Base-by-base conservation (phyloP, 768 basidiomycete species). In the Lyophyllum decastes region DNA sequence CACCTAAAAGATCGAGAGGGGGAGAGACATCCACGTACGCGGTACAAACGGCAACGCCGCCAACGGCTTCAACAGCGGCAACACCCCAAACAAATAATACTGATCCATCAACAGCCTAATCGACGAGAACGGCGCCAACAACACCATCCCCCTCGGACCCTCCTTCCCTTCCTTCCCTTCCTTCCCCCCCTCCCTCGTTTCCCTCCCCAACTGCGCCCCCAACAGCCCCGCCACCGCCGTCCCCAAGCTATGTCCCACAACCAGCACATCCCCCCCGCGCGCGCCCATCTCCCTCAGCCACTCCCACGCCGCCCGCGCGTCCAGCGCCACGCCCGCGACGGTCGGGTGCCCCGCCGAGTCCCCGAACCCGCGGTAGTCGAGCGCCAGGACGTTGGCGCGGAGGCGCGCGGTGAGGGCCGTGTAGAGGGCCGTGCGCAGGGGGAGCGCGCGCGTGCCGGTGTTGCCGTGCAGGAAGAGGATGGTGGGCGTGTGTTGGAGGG, bases 281-380 rank as follows among this genome's bases (percentile, higher is more conserved):
- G 84, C 83, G 0, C 84, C 84, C 25, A 78, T 74, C 9, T 70
- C 68, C 7, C 81, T 71, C 4, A 90, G 74, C 76, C 82, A 92
- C 62, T 87, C 79, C 82, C 84, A 92, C 0, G 80, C 86, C 0
- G 86, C 75, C 17, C 79, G 70, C 0, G 88, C 88, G 61, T 93
- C 86, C 48, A 64, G 65, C 14, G 77, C 64, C 2, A 92, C 77
- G 0, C 91, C 90, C 1, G 70, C 64, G 51, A 89, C 83, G 5
- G 78, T 80, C 1, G 90, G 90, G 0, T 73, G 67, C 1, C 88
- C 87, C 2, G 81, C 77, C n/a, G 87, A 89, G 68, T 92, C 89
- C 4, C 75, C 91, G 61, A 86, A 93, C 0, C 90, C 90, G 49
- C 90, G 78, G 67, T 93, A 93, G 69, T 93, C 91, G 21, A 87